Evolutionary conservation across 306 rosid species (phyloP).

Genomic region (Acmispon strigosus): DNA sequence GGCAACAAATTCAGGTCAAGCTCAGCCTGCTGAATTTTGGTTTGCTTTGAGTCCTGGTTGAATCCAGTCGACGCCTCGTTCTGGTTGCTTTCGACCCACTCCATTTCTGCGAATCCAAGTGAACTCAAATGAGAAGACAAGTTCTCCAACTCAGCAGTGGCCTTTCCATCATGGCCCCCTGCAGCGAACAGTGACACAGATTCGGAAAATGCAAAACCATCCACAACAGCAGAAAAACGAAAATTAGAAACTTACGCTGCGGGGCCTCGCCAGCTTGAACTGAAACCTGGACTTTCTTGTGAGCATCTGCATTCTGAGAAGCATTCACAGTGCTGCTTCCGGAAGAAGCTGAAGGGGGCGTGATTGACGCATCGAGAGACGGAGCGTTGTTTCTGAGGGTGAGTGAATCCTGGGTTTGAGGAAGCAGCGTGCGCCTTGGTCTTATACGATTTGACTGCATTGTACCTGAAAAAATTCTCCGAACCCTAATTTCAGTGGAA

Average conservation of each 20-base stretch:
- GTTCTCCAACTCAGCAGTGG: slow-evolving; percentile 73
- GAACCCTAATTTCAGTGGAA: neutral
- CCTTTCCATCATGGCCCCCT: slow-evolving; percentile 77
- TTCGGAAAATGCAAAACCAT: too few species aligned
- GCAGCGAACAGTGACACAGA: too few species aligned
- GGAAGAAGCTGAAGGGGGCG: slow-evolving; percentile 39
- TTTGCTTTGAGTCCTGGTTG: slow-evolving; percentile 43
- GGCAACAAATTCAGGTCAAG: slow-evolving; percentile 41
- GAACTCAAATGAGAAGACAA: slow-evolving; percentile 85
- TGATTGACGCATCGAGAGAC: slow-evolving; percentile 29
- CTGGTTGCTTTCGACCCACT: slow-evolving; percentile 54
- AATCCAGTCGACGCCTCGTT: slow-evolving; percentile 45
- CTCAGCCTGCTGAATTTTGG: slow-evolving; percentile 38
- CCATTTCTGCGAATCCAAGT: slow-evolving; percentile 97
- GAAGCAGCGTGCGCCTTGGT: slow-evolving; percentile 58
- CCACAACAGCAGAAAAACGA: neutral
- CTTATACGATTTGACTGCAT: slow-evolving; percentile 43
- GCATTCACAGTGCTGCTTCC: neutral
- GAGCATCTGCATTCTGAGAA: slow-evolving; percentile 40
- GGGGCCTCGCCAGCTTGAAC: slow-evolving; percentile 26
- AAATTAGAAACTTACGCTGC: slow-evolving; percentile 45
- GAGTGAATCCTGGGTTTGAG: slow-evolving; percentile 41
- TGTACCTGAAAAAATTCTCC: slow-evolving; percentile 25
- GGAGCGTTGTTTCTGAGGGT: slow-evolving; percentile 16
- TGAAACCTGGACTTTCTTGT: slow-evolving; percentile 51